Evolutionary conservation across 2,329 filamentous ascomycete genomes (phyloP).

Genomic region (Microsporum canis): DNA sequence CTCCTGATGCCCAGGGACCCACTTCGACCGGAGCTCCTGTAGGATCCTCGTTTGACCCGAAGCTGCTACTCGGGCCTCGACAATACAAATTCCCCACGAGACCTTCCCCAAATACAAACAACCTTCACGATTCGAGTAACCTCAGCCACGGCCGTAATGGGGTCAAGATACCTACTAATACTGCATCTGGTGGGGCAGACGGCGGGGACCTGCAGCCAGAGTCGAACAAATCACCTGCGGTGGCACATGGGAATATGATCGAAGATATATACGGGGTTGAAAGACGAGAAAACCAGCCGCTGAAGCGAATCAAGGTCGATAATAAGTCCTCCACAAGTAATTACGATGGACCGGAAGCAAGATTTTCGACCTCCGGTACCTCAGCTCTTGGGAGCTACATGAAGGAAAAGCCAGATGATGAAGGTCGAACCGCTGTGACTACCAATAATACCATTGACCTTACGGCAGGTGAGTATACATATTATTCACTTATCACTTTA

Average conservation of each 20-base stretch:
- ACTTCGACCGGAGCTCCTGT: background rate
- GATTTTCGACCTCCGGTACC: conserved; percentile 32
- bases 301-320: conserved; percentile 53
- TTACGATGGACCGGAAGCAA: conserved; percentile 35
- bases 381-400: conserved; percentile 55
- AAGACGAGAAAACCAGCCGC: conserved; percentile 49
- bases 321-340: conserved; percentile 21
- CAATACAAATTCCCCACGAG: conserved; percentile 5
- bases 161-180: background rate
- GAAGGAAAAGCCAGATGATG: conserved; percentile 44
- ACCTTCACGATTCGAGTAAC: background rate
- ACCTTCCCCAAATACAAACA: background rate
- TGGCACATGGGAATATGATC: conserved; percentile 41
- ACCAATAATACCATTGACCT: conserved; percentile 36
- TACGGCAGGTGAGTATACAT: conserved; percentile 25
- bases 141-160: background rate
- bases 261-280: conserved; percentile 67
- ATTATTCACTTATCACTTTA: background rate
- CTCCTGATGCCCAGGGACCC: background rate
- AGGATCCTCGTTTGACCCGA: conserved; percentile 13
- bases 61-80: conserved; percentile 15
- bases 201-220: conserved; percentile 11
- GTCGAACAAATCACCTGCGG: conserved; percentile 19
- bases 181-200: conserved; percentile 1
- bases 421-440: conserved; percentile 34